Evolutionary conservation across 305 asterid species (phyloP), one percentile per base, ranked within the genome.

Genomic region (Solanum hybrid): DNA sequence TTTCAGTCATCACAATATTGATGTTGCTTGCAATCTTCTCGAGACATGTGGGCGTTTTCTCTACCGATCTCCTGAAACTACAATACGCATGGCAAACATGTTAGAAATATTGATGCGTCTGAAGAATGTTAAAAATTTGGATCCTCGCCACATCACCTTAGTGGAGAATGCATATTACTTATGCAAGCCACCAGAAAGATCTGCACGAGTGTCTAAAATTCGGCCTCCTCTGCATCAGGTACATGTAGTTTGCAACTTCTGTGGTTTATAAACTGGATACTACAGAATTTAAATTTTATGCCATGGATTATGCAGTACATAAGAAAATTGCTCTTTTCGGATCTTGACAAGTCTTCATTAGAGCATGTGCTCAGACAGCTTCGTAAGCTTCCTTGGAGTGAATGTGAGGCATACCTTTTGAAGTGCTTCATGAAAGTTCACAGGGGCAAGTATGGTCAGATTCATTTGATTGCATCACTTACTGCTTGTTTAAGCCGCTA

Each of bases 31-130:
- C 96, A 98, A 98, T 94, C 99, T 98, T 89, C 98, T 98, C 76
- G 99, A 98, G 96, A 98, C 99, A 7, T 96, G 99, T 91, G 99
- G 99, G 82, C 99, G 98, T 90, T 98, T 94, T 93, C 98, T 98
- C 69, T 96, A 96, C 92, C 98, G 99, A 77, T 95, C 99, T 90
- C 98, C 99, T 81, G 99, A 98, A 91, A 98, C 99, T 72, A 90
- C 95, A 81, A 91, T 97, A 42, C 98, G 99, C 86, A 98, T 98
- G 99, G 94, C 98, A 24, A 98, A 97, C 94, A 98, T 98, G 99
- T 92, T 98, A 91, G 99, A 98, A 93, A 94, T 97, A 93, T 92
- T 98, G 91, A 98, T 98, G 99, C 99, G 99, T 86, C 91, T 98
- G 92, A 98, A 97, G 95, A 98, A 98, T 92, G 99, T 98, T 1